These are phyloP conservation scores for Euphorbia peplus DNA, from an alignment of 345 rosid species.

Conservation along the genomic window DNA sequence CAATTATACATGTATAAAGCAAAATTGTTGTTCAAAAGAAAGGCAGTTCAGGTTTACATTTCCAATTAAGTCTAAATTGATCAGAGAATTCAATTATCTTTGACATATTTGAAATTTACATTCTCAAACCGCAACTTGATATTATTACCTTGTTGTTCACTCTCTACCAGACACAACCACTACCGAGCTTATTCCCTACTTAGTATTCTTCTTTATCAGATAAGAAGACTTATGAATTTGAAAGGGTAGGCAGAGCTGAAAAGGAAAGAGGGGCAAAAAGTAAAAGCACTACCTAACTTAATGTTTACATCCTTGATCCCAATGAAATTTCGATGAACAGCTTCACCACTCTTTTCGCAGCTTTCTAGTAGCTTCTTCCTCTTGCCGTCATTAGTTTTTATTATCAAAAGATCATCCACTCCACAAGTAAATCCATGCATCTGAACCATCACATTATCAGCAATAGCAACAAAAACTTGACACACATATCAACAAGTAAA, in stretches of 20 bases:
- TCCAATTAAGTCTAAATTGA: background rate
- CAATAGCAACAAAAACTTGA: slow-evolving; percentile 1
- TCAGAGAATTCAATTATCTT: background rate
- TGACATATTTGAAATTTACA: background rate
- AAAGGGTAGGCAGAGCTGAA: background rate
- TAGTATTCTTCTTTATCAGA: background rate
- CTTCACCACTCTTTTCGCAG: slow-evolving; percentile 67
- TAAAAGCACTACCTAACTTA: slow-evolving; percentile 46
- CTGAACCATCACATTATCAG: slow-evolving; percentile 46
- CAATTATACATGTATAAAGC: background rate
- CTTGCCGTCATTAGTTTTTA: slow-evolving; percentile 55
- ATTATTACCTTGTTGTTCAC: background rate
- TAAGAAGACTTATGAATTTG: too few species aligned
- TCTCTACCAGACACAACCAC: background rate
- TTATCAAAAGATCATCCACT: slow-evolving; percentile 85
- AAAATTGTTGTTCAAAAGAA: background rate
- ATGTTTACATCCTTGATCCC: slow-evolving; percentile 41
- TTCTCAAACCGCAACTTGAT: background rate
- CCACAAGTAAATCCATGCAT: slow-evolving; percentile 98
- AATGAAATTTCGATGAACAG: slow-evolving; percentile 64
- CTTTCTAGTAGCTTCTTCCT: slow-evolving; percentile 72
- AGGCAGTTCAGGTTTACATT: background rate
- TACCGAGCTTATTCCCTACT: background rate
- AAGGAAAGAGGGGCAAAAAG: background rate
- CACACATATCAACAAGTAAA: background rate